Conservation (phyloP, 257 asterid genomes). For the Solanum chilense region DNA sequence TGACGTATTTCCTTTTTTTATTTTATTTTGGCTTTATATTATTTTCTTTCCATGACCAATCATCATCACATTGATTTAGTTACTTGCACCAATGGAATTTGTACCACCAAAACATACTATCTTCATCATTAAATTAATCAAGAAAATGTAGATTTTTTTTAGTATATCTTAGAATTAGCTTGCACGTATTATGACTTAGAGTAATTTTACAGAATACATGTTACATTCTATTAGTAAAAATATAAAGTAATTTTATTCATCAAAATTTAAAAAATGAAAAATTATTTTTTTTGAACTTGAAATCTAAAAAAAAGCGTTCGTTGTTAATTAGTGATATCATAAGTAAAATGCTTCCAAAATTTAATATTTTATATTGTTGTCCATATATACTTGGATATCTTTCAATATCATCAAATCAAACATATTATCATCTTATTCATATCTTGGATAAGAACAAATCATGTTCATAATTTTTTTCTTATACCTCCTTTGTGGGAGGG, state of each 20-base stretch:
- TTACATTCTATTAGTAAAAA: no score
- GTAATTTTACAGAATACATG: rapidly evolving
- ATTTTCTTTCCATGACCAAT: not conserved
- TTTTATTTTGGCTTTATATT: not conserved
- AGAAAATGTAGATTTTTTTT: not conserved
- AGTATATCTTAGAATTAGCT: no score
- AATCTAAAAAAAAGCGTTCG: no score
- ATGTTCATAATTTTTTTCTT: not conserved
- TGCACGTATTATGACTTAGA: rapidly evolving
- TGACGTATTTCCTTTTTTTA: not conserved
- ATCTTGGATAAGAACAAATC: not conserved
- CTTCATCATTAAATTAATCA: not conserved
- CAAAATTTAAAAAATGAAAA: no score
- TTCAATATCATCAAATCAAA: not conserved
- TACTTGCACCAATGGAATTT: not conserved
- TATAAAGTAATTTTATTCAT: no score
- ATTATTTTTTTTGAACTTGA: no score
- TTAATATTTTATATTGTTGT: not conserved
- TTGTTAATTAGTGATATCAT: not conserved
- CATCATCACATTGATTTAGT: not conserved
- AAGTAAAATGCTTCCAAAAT: not conserved
- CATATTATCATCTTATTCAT: not conserved
- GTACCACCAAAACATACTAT: not conserved
- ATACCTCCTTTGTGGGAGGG: not conserved
- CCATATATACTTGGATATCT: not conserved